These are phyloP conservation scores for Amphicarpaea edgeworthii DNA, from an alignment of 306 rosid genomes.

Conservation along the genomic window DNA sequence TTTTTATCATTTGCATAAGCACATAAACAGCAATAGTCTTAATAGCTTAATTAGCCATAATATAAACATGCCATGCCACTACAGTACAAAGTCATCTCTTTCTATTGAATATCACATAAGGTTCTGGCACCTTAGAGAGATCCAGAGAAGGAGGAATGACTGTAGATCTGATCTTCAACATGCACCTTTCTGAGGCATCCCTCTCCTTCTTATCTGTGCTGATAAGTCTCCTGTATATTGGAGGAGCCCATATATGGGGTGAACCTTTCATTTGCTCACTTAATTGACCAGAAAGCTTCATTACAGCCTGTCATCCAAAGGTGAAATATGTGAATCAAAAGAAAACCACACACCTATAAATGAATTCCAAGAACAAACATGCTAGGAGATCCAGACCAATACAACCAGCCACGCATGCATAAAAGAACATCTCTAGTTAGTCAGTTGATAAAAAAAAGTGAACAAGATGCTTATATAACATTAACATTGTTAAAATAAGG, in stretches of 20 bases:
- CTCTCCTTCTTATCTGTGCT: constrained; percentile 83
- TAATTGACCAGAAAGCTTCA: constrained; percentile 63
- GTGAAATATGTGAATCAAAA: constrained; percentile 32
- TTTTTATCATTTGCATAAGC: constrained; percentile 27
- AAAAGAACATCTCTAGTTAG: neutral
- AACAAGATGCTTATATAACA: neutral
- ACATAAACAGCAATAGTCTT: constrained; percentile 10
- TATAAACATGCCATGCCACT: constrained; percentile 28
- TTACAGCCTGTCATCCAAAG: constrained; percentile 63
- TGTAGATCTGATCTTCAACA: constrained; percentile 66
- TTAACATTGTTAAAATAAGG: constrained; percentile 7
- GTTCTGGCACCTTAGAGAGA: constrained; percentile 72
- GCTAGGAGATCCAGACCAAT: constrained; percentile 29
- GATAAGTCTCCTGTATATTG: constrained; percentile 74
- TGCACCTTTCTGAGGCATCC: constrained; percentile 84
- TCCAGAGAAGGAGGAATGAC: constrained; percentile 74
- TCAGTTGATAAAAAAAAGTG: neutral
- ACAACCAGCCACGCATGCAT: constrained; percentile 12
- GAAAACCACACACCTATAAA: constrained; percentile 18
- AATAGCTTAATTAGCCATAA: constrained; percentile 15
- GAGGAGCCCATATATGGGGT: constrained; percentile 82
- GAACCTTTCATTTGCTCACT: constrained; percentile 70
- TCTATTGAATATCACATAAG: constrained; percentile 15
- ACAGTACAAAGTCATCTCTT: constrained; percentile 13
- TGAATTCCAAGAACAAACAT: constrained; percentile 16